Base-by-base conservation (phyloP, 129 eudicot genomes). In the Escallonia rubra region DNA sequence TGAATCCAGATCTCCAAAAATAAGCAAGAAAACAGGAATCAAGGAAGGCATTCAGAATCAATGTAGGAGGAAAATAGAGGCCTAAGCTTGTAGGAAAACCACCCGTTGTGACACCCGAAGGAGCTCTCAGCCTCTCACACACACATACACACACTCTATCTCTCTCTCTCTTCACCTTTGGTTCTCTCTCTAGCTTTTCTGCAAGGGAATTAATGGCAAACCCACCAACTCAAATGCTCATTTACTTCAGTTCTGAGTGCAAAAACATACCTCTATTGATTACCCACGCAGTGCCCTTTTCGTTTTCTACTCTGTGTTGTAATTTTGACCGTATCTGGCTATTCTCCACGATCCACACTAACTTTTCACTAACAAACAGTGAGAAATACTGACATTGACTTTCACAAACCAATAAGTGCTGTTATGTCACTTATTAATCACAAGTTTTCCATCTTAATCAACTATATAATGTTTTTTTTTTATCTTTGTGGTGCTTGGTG, bases 171-270 rank as follows among this genome's bases (percentile, higher is more conserved):
- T 16, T 61, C 12, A 3, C 38, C 43, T 59, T 16, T 43, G 13
- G 54, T 69, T 61, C 74, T 43, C 56, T 56, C 38, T 43, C 47
- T 56, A 46, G 48, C 56, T 59, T 56, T 55, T 66, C 60, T 72
- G 70, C 47, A 14, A 65, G 41, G 72, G 14, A 52, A 73, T 66
- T 70, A 73, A 70, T 72, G 56, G 78, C 81, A 79, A 43, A 76
- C 74, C 82, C 77, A 66, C 70, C 71, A 68, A 72, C 78, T 72
- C 78, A 77, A 72, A 69, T 59, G 84, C 78, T 41, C 69, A 86
- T 77, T 80, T 74, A 82, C 72, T 82, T 44, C 79, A 67, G 68
- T 64, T 52, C 74, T 73, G 72, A 69, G 74, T 73, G 77, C 72
- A 57, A 66, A 73, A 65, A 76, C 78, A 78, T 75, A 77, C 80